A percentile compares a stretch with the other conserved stretches of the same genome.
These are phyloP conservation scores for Zhuliangozyma blackwelliae DNA, from an alignment of 1,139 yeast genomes.

Conservation along the genomic window DNA sequence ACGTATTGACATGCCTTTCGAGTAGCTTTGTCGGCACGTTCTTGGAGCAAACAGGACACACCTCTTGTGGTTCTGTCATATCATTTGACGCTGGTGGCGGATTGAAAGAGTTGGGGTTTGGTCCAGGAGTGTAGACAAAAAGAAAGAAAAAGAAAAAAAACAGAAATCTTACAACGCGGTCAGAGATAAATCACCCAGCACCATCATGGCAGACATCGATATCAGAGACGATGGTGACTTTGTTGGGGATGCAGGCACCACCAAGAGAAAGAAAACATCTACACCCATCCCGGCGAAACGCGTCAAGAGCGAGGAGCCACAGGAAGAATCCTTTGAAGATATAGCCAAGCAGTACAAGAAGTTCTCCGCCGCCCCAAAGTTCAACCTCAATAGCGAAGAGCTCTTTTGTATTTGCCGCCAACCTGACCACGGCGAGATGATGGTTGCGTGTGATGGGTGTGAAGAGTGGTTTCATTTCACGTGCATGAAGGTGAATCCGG, in stretches of 20 bases:
- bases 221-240: not conserved
- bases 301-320: conserved; percentile 1
- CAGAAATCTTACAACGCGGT: not conserved
- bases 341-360: conserved; percentile 43
- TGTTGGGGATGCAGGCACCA: not conserved
- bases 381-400: conserved; percentile 51
- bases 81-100: not conserved
- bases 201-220: not conserved
- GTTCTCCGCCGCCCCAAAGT: conserved; percentile 42
- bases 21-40: conserved; percentile 19
- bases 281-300: conserved; percentile 3
- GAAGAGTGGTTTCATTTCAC: conserved; percentile 93
- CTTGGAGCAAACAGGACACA: conserved; percentile 37
- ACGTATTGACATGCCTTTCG: conserved; percentile 40
- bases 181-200: not conserved
- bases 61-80: conserved; percentile 3
- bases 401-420: conserved; percentile 75
- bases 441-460: conserved; percentile 94
- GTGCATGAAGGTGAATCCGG: conserved; percentile 62
- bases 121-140: not conserved
- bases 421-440: conserved; percentile 69
- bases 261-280: conserved; percentile 2
- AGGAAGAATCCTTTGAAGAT: conserved; percentile 31
- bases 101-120: not conserved
- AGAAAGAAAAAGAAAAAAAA: conserved; percentile 1